A percentile compares a stretch with the other conserved stretches of the same genome.
Evolutionary conservation across 2,329 filamentous ascomycete species (phyloP).

Genomic region (Ceratocystis alfenasii): DNA sequence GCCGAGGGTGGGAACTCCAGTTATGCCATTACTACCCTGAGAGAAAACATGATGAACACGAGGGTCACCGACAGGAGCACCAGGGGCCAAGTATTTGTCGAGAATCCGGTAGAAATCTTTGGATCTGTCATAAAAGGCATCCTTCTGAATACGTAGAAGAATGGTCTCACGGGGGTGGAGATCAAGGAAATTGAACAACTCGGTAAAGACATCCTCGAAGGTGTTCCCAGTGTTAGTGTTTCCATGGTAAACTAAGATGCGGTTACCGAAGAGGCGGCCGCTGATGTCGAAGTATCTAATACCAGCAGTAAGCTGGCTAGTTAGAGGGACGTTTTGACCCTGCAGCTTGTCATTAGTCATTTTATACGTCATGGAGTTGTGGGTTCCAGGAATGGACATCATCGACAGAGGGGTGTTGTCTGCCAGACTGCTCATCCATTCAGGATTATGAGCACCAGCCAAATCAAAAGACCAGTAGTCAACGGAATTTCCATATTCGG

Average conservation of each 20-base stretch:
- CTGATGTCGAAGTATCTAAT: conserved; percentile 41
- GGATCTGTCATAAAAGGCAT: not conserved
- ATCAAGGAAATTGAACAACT: conserved; percentile 36
- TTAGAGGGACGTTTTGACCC: conserved; percentile 25
- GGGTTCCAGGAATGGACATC: conserved; percentile 41
- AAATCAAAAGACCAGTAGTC: conserved; percentile 32
- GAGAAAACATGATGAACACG: no score
- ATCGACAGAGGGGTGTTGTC: conserved; percentile 33
- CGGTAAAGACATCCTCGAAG: conserved; percentile 33
- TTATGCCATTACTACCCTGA: no score
- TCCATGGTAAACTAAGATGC: conserved; percentile 38
- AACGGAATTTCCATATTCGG: not conserved
- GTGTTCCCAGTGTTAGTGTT: conserved; percentile 35
- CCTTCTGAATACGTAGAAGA: not conserved
- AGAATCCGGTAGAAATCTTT: no score
- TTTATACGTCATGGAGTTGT: conserved; percentile 44
- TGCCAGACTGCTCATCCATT: conserved; percentile 36
- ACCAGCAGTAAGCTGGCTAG: conserved; percentile 35
- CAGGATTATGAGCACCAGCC: conserved; percentile 27
- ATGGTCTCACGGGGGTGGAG: no score
- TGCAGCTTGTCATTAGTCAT: conserved; percentile 25
- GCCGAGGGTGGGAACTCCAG: no score
- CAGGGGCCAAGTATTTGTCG: no score
- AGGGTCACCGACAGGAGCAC: no score
- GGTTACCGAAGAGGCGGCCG: conserved; percentile 33